These are phyloP conservation scores for Nadsonia commutata DNA, from an alignment of 1,139 yeast genomes.

Conservation along the genomic window DNA sequence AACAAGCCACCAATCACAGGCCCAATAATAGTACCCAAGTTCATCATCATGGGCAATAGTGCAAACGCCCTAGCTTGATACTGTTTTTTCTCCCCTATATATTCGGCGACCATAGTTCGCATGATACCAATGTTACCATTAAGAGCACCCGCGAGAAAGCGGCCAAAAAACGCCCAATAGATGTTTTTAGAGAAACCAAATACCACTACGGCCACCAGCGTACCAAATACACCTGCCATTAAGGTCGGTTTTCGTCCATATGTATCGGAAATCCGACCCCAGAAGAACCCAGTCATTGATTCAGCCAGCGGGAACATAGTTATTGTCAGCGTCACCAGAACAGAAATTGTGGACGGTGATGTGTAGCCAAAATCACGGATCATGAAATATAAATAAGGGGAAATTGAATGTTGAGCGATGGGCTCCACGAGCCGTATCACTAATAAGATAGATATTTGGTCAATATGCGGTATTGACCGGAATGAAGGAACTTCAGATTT, in stretches of 20 bases:
- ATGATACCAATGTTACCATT: conserved; percentile 49
- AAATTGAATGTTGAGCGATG: conserved; percentile 42
- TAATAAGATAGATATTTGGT: conserved; percentile 16
- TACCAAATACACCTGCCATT: conserved; percentile 36
- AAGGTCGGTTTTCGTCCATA: conserved; percentile 41
- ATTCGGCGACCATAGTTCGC: conserved; percentile 46
- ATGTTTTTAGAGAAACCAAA: conserved; percentile 40
- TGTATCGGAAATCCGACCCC: conserved; percentile 42
- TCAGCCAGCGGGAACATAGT: conserved; percentile 40
- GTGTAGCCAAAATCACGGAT: conserved; percentile 41
- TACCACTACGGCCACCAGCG: conserved; percentile 31
- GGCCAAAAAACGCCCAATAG: conserved; percentile 36
- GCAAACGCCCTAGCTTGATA: conserved; percentile 50
- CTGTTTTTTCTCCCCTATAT: conserved; percentile 33
- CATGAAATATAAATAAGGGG: conserved; percentile 52
- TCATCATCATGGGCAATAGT: conserved; percentile 41
- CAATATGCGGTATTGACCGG: conserved; percentile 16
- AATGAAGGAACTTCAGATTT: conserved; percentile 13
- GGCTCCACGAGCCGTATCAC: conserved; percentile 40
- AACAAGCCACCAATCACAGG: conserved; percentile 28
- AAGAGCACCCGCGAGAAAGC: conserved; percentile 37
- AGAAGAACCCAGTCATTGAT: conserved; percentile 37
- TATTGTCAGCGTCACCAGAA: conserved; percentile 34
- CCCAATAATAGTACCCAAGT: conserved; percentile 40
- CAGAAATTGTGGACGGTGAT: conserved; percentile 35